Percentiles rank a stretch among this genome's conserved stretches.
Evolutionary conservation across 139 green algal genomes (phyloP).

Genomic region (Parachlorella kessleri): DNA sequence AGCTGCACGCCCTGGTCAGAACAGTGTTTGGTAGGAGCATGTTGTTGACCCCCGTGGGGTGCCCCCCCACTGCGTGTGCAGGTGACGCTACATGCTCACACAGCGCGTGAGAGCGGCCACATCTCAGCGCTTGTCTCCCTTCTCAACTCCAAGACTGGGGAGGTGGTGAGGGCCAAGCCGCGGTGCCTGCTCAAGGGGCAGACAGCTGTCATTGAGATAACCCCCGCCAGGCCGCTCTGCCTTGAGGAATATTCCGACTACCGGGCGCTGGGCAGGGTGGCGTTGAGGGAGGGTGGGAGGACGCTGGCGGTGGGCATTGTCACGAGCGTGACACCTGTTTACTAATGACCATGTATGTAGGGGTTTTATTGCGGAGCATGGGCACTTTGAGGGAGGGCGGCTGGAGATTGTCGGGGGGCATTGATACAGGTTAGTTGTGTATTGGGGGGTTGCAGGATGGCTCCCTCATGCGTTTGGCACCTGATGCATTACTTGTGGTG

Average conservation of each 20-base stretch:
- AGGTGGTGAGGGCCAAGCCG: slow-evolving; percentile 61
- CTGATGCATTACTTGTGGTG: too few species aligned
- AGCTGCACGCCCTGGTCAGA: too few species aligned
- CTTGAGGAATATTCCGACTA: slow-evolving; percentile 81
- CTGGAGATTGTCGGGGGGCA: too few species aligned
- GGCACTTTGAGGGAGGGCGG: too few species aligned
- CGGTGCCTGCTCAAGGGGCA: slow-evolving; percentile 68
- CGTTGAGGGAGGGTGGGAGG: slow-evolving; percentile 77
- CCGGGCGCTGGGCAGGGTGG: slow-evolving; percentile 81
- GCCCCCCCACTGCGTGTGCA: too few species aligned
- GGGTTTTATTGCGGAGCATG: too few species aligned
- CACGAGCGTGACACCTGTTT: slow-evolving; percentile 34
- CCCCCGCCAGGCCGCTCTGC: slow-evolving; percentile 54
- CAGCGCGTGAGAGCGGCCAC: slow-evolving; percentile 67
- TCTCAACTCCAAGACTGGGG: slow-evolving; percentile 76
- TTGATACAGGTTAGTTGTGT: too few species aligned
- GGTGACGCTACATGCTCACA: slow-evolving; percentile 2
- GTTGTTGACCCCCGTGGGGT: too few species aligned
- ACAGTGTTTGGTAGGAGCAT: too few species aligned
- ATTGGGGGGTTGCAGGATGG: too few species aligned
- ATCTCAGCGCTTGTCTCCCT: slow-evolving; percentile 69
- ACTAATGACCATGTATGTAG: too few species aligned
- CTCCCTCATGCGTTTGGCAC: too few species aligned
- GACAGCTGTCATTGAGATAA: slow-evolving; percentile 59
- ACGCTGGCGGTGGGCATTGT: slow-evolving; percentile 93